Conservation (phyloP, 2,329 filamentous ascomycete species). For the Fusarium sp. region DNA sequence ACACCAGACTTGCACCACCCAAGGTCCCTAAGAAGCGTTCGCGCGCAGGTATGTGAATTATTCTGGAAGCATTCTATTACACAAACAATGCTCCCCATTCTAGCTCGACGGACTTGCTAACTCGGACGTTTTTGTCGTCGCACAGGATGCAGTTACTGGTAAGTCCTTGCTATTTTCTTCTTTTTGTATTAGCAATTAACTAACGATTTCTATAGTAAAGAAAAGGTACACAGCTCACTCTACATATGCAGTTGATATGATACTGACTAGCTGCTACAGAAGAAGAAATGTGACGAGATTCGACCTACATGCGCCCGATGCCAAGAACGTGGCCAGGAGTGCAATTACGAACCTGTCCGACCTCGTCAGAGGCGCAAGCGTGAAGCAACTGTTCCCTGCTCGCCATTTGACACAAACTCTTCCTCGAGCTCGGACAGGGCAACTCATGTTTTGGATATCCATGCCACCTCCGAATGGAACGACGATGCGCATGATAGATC, state of each 20-base stretch:
- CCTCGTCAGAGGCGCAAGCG: slow-evolving; percentile 52
- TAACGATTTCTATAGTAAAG: slow-evolving; percentile 55
- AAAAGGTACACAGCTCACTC: slow-evolving; percentile 52
- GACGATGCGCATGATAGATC: slow-evolving; percentile 27
- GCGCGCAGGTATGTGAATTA: slow-evolving; percentile 49
- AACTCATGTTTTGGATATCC: slow-evolving; percentile 16
- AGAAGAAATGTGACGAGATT: slow-evolving; percentile 67
- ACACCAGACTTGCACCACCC: slow-evolving; percentile 65
- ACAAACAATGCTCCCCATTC: neutral
- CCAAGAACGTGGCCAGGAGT: slow-evolving; percentile 58
- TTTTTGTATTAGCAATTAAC: slow-evolving; percentile 2
- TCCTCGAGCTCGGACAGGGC: slow-evolving; percentile 35
- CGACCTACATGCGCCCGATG: slow-evolving; percentile 63
- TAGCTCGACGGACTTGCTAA: slow-evolving; percentile 11
- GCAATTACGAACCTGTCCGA: slow-evolving; percentile 60
- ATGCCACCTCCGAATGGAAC: slow-evolving; percentile 16
- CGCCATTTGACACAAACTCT: slow-evolving; percentile 32
- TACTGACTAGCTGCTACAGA: slow-evolving; percentile 50
- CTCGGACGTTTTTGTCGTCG: slow-evolving; percentile 4
- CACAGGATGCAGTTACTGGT: slow-evolving; percentile 64
- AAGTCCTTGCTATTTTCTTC: slow-evolving; percentile 38
- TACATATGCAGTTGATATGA: neutral
- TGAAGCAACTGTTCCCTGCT: slow-evolving; percentile 32
- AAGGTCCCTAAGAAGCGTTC: slow-evolving; percentile 68
- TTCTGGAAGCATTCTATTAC: slow-evolving; percentile 14